These are phyloP conservation scores for Chytridium lagenaria DNA, from an alignment of 371 early-diverging fungal genomes.

Conservation along the genomic window DNA sequence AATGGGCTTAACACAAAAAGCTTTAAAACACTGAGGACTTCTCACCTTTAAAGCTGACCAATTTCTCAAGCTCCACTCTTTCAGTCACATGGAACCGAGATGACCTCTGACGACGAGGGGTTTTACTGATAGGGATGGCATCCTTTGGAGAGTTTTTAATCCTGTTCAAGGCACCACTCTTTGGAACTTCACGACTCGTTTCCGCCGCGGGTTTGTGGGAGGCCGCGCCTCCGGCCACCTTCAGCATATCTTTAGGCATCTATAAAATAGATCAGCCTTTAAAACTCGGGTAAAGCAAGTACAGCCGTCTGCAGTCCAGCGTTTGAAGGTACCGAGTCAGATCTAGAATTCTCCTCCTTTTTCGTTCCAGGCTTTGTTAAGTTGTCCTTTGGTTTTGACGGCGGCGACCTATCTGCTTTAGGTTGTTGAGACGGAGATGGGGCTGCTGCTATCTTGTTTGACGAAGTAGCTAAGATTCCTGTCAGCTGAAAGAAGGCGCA, in stretches of 20 bases:
- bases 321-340: conserved; percentile 10
- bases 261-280: not conserved
- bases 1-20: conserved; percentile 9
- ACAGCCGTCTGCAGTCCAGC: not conserved
- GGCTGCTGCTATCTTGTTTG: conserved; percentile 48
- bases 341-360: not conserved
- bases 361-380: conserved; percentile 15
- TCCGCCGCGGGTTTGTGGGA: conserved; percentile 25
- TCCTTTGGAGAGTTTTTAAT: conserved; percentile 85
- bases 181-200: conserved; percentile 65
- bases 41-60: conserved; percentile 78
- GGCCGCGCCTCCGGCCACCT: conserved; percentile 16
- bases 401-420: conserved; percentile 35
- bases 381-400: conserved; percentile 17
- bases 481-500: conserved; percentile 5
- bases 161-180: conserved; percentile 76
- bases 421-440: conserved; percentile 28
- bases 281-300: not conserved
- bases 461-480: conserved; percentile 23
- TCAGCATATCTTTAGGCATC: conserved; percentile 23
- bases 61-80: conserved; percentile 77
- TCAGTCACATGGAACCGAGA: conserved; percentile 83
- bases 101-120: conserved; percentile 82
- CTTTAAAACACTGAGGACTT: not conserved
- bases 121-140: conserved; percentile 76